Conservation (phyloP, 495 filamentous ascomycete species). For the Penicillium ucsense region DNA sequence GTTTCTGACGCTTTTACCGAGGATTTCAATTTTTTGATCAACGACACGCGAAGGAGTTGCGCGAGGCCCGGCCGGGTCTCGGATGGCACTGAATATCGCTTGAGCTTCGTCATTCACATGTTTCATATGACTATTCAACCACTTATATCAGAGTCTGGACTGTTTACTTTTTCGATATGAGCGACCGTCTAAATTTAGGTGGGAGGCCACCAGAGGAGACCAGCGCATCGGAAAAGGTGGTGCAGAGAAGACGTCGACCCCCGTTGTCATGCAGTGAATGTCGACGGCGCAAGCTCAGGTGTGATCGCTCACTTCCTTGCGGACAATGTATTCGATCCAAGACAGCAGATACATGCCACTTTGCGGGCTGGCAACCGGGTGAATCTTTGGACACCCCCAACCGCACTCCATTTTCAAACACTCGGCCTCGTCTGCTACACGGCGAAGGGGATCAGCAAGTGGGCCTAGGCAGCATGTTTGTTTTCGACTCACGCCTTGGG, state of each 20-base stretch:
- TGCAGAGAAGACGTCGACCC: conserved; percentile 28
- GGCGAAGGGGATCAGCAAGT: conserved; percentile 9
- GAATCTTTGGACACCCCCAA: conserved; percentile 4
- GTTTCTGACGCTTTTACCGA: too few relatives aligned
- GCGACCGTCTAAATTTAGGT: conserved; percentile 2
- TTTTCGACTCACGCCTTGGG: conserved; percentile 29
- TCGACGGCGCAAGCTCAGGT: conserved; percentile 59
- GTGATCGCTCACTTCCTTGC: conserved; percentile 56
- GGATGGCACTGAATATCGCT: too few relatives aligned
- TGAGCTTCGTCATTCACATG: too few relatives aligned
- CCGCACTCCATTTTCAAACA: conserved; percentile 8
- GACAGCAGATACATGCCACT: conserved; percentile 26
- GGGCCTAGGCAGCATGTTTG: conserved; percentile 22
- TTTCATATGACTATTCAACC: too few relatives aligned
- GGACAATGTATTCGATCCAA: conserved; percentile 51
- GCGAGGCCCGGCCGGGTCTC: too few relatives aligned
- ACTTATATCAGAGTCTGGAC: too few relatives aligned
- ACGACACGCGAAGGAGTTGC: too few relatives aligned
- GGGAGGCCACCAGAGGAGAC: not conserved
- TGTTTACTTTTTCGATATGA: not conserved
- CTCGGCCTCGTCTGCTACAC: conserved; percentile 9
- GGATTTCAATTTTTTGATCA: too few relatives aligned
- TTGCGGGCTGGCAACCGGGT: conserved; percentile 17
- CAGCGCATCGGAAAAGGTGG: conserved; percentile 7
- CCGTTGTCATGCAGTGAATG: conserved; percentile 41